Evolutionary conservation across 257 asterid species (phyloP), one percentile per base, ranked within the genome.

Genomic region (Marsdenia floribunda): DNA sequence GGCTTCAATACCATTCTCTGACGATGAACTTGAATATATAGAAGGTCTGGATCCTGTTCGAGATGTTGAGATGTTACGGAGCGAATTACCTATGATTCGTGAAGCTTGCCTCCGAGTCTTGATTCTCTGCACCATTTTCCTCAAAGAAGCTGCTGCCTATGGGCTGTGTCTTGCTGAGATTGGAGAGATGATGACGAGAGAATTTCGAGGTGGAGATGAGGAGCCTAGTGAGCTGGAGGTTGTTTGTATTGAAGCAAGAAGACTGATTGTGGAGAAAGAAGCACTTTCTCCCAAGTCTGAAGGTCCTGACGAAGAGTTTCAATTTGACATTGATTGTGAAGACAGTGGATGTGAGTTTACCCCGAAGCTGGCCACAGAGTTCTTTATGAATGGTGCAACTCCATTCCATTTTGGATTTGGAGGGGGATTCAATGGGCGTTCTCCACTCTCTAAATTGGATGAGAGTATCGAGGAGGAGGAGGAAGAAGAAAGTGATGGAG

Each of bases 101-200:
- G 97, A 88, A 71, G 98, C 98, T 75, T 95, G 99, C 80, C 80
- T 95, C 75, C 93, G 96, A 0, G 91, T 95, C 74, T 82, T 95
- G 79, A 71, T 77, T 76, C 88, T 95, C 65, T 92, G 96, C 81
- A 92, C 97, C 44, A 77, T 85, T 80, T 95, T 95, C 79, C 90
- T 92, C 71, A 89, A 95, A 79, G 98, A 88, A 80, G 98, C 97
- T 67, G 96, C 94, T 68, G 83, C 79, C 2, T 75, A 83, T 79
- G 98, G 98, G 66, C 90, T 95, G 12, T 95, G 96, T 77, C 96
- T 95, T 75, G 91, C 98, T 64, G 98, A 95, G 89, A 92, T 95
- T 70, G 99, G 97, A 52, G 97, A 90, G 83, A 95, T 95, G 98
- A 95, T 95, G 99, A 95, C 93, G 66, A 74, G 98, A 81, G 98